Evolutionary conservation across 164 flowering plant genomes (phyloP), one percentile per base, ranked within the genome.

Genomic region (Annona squamosa): DNA sequence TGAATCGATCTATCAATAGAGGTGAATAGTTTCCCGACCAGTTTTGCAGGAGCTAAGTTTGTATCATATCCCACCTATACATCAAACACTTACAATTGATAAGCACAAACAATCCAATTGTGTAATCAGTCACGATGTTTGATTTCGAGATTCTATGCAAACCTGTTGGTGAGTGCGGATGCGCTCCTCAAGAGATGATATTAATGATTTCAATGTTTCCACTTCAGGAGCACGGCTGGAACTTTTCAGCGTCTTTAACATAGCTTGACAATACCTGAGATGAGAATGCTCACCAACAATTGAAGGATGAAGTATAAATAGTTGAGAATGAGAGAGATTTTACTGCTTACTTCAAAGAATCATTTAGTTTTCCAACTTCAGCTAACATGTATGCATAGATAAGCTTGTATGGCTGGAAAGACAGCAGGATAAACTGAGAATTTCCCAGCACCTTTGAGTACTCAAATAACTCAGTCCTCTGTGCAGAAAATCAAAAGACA

Each of bases 381-480:
- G 94, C 97, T 67, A 96, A 84, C 99, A 96, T 96, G 82, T 87
- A 75, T 12, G 99, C 99, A 82, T 96, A 96, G 46, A 93, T 75
- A 77, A 93, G 86, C 83, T 96, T 95, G 85, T 95, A 95, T 57
- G 99, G 99, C 83, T 91, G 99, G 83, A 95, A 93, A 5, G 97
- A 93, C 72, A 84, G 88, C 76, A 95, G 82, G 71, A 82, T 78
- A 77, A 82, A 95, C 87, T 95, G 99, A 74, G 99, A 91, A 81
- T 96, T 96, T 62, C 99, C 99, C 64, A 96, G 94, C 78, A 88
- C 89, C 85, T 88, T 91, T 18, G 99, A 86, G 73, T 93, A 91
- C 81, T 96, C 99, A 72, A 89, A 93, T n/a, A 96, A 75, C 81
- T 96, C 99, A 10, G 99, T 96, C 83, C 97, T 91, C 99, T 96